Conservation (phyloP, 2,329 filamentous ascomycete species). For the Tolypocladium ovalisporum region DNA sequence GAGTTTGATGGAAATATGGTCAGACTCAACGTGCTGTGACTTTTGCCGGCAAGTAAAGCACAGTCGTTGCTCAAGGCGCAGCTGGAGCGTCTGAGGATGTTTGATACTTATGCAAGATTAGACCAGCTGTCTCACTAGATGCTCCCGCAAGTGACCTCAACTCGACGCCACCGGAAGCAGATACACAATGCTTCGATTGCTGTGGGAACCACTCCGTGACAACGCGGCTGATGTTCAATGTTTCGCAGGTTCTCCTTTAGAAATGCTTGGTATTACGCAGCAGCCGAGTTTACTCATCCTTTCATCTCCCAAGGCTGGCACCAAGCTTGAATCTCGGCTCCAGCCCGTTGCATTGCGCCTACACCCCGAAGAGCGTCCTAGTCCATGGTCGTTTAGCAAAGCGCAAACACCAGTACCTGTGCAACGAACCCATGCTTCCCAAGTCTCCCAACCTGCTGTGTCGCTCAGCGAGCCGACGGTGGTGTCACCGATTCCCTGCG, state of each 20-base stretch:
- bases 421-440: not conserved
- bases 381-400: too few species aligned
- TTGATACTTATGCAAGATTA: not conserved
- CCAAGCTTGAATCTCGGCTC: too few species aligned
- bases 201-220: not conserved
- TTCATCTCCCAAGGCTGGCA: too few species aligned
- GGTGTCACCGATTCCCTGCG: not conserved
- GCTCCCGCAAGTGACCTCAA: not conserved
- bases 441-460: not conserved
- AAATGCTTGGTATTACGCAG: not conserved
- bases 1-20: too few species aligned
- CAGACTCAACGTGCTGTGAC: not conserved
- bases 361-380: too few species aligned
- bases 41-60: not conserved
- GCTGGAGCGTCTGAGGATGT: not conserved
- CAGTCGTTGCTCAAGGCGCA: not conserved
- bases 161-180: not conserved
- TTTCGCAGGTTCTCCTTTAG: not conserved
- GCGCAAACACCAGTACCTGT: too few species aligned
- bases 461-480: not conserved
- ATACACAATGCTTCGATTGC: not conserved
- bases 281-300: not conserved
- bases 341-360: too few species aligned
- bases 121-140: not conserved
- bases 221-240: too few species aligned